Evolutionary conservation across 1,284 basidiomycete genomes (phyloP), one percentile per base, ranked within the genome.

Genomic region (Ustilago xerochloae): DNA sequence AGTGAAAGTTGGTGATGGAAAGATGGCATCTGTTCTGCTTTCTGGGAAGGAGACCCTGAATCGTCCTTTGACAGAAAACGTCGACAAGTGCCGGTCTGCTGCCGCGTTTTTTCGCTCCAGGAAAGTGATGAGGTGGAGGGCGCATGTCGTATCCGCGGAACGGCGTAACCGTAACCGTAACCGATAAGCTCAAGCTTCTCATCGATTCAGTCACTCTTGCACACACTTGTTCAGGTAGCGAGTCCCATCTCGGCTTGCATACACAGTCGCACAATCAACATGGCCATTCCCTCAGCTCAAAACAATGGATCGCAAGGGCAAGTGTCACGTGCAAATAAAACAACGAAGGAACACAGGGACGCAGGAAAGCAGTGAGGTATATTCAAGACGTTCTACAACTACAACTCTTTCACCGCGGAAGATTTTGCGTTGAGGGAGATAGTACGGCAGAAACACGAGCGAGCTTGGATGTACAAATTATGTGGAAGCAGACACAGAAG

Each of bases 401-500:
- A n/a, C n/a, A n/a, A n/a, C n/a, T n/a, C n/a, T n/a, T n/a, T n/a
- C n/a, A n/a, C n/a, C n/a, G n/a, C n/a, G n/a, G n/a, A n/a, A 43
- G 41, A 6, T 24, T 3, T 9, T 24, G 7, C 22, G 24, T 41
- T 6, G n/a, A 41, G 7, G n/a, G 1, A 24, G 32, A 9, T 33
- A 10, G 10, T 24, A 24, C 5, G 10, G 41, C 9, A 8, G 18
- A 9, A 41, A 15, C 41, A 24, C 6, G 6, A 43, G 6, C n/a
- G n/a, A n/a, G n/a, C n/a, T n/a, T n/a, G n/a, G 8, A 43, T 12
- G 4, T 15, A 8, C 7, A 18, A 20, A n/a, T 46, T 54, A 70
- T 6, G 49, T 56, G 7, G 67, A 61, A n/a, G 67, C 67, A 33
- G 61, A 64, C 13, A 53, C 57, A 12, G 67, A 55, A 18, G 52